Percentiles rank a stretch among this genome's conserved stretches.
These are phyloP conservation scores for Zasmidium angulare DNA, from an alignment of 2,329 filamentous ascomycete species.

Conservation along the genomic window DNA sequence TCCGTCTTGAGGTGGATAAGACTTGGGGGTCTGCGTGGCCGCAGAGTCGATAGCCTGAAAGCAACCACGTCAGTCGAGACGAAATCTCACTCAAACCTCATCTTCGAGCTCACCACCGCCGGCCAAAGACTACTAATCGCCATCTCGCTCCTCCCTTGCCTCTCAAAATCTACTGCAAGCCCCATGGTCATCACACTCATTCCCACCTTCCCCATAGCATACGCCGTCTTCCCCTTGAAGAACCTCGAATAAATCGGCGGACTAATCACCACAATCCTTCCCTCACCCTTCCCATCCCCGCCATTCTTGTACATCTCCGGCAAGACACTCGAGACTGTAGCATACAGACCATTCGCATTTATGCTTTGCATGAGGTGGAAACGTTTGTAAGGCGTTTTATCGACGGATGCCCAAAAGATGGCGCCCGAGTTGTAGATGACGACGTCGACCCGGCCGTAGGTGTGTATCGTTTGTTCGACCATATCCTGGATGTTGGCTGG, in stretches of 20 bases:
- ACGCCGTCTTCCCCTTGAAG: slow-evolving; percentile 81
- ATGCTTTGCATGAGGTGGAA: slow-evolving; percentile 68
- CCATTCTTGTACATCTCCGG: slow-evolving; percentile 60
- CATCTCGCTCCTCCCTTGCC: slow-evolving; percentile 66
- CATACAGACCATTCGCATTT: slow-evolving; percentile 75
- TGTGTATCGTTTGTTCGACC: slow-evolving; percentile 54
- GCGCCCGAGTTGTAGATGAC: slow-evolving; percentile 82
- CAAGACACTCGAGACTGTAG: slow-evolving; percentile 64
- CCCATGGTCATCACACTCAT: slow-evolving; percentile 83
- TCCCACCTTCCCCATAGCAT: slow-evolving; percentile 60
- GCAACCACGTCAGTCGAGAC: not conserved
- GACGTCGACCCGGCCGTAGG: slow-evolving; percentile 67
- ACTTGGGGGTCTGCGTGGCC: slow-evolving; percentile 60
- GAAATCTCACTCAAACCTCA: not conserved
- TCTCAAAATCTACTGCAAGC: slow-evolving; percentile 75
- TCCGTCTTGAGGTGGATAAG: slow-evolving; percentile 30
- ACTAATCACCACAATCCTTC: slow-evolving; percentile 73
- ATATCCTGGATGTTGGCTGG: slow-evolving; percentile 61
- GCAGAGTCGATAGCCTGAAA: slow-evolving; percentile 68
- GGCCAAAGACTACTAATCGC: slow-evolving; percentile 83
- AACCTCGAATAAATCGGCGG: slow-evolving; percentile 85
- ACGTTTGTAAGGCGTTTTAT: slow-evolving; percentile 60
- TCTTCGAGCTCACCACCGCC: slow-evolving; percentile 58
- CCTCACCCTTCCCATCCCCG: slow-evolving; percentile 46
- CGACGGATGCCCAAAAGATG: slow-evolving; percentile 70